Evolutionary conservation across 2,329 filamentous ascomycete genomes (phyloP), one percentile per base, ranked within the genome.

Genomic region (Verruconis gallopava): DNA sequence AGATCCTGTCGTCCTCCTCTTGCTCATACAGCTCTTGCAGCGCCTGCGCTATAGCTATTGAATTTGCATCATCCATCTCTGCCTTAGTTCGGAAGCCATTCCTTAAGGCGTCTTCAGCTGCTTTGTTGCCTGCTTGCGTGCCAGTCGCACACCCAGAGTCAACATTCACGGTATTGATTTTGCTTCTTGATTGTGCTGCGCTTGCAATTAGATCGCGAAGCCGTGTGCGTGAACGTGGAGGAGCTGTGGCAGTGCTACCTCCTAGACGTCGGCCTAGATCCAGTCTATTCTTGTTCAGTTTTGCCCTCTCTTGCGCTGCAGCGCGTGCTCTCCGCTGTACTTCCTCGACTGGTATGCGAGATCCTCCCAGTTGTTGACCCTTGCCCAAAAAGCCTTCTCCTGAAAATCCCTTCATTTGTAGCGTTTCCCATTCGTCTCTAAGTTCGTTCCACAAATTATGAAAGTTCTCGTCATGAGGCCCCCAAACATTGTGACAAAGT

Each of bases 361-460:
- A 61, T 44, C 62, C 63, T 42, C 88, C 88, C 0, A 95, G 71
- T 9, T 74, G 74, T 13, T 76, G 74, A 1, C 88, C 89, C 21
- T 79, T 65, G 0, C 79, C 79, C 21, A 94, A 64, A 61, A 95
- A 95, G 0, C 83, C 83, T 59, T 94, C 86, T 11, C 89, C 89
- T 0, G 84, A 93, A 55, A 89, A 95, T 14, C 89, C 89, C 56
- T 89, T 91, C 45, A 76, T 65, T 9, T 78, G 55, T 4, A 95
- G 70, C 2, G 77, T 75, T 52, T 86, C 75, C 52, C 89, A 79
- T 61, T 95, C 88, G 44, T 89, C 83, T 15, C 89, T 77, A 3
- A 95, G 73, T 55, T 93, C 81, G 51, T 94, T 80, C 85, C 88
- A 94, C 4, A 95, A 66, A 0, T 78, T 78, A 50, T 94, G 77